Base-by-base conservation (phyloP, 2,329 filamentous ascomycete genomes). In the Pestalotiopsis sp. region DNA sequence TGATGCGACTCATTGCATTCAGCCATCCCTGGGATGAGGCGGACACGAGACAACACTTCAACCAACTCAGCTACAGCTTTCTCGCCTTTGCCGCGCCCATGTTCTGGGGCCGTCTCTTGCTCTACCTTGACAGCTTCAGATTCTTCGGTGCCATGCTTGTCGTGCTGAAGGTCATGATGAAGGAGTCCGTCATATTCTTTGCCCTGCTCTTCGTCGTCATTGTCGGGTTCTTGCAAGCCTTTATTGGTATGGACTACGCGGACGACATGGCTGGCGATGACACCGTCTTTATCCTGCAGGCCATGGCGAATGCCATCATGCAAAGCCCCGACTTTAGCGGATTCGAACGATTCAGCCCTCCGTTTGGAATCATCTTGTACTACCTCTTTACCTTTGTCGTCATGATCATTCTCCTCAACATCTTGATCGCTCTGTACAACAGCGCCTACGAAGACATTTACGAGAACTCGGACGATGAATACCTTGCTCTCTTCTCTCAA, bases 111-210 rank as follows among this genome's bases (percentile, higher is more conserved):
- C 92, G 96, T 4, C 86, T 99, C 69, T 83, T 99, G 71, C 88
- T 99, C 6, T 99, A 98, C 77, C 88, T 99, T 20, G 96, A 99
- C 80, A 93, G 92, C 41, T 89, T 97, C 86, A 91, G 93, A 67
- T 99, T 99, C 85, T 99, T 99, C 76, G 96, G 96, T 27, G 94
- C 95, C 64, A 99, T 99, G 96, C 88, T 99, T 1, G 95, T 99
- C 1, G 95, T 99, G 1, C 85, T 99, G 59, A 97, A 98, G 79
- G 92, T 95, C 65, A 95, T 95, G 93, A 95, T 95, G 92, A 94
- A 93, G 76, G 92, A 95, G 80, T 97, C 93, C 0, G 85, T 98
- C 74, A 98, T 98, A 72, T 99, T 99, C 85, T 99, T 99, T 76
- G 94, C 95, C 1, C 86, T 99, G 20, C 86, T 99, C 11, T 83